Evolutionary conservation across 768 basidiomycete genomes (phyloP).

Genomic region (Termitomyces sp.): DNA sequence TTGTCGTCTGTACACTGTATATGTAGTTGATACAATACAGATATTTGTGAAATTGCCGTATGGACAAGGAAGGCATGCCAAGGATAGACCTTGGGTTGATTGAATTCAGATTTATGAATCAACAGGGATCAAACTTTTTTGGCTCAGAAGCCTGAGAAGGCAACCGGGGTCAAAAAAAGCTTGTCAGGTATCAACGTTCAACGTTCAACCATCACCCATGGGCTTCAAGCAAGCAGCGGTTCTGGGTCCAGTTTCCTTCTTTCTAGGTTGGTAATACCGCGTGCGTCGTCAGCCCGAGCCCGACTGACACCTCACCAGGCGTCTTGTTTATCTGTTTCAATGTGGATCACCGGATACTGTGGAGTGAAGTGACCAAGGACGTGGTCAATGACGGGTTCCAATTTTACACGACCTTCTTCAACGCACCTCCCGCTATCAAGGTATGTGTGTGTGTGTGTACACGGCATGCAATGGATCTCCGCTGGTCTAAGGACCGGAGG

Average conservation of each 20-base stretch:
- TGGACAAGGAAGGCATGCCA: not conserved
- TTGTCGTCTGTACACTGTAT: constrained; percentile 3
- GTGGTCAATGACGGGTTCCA: constrained; percentile 74
- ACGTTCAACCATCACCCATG: constrained; percentile 51
- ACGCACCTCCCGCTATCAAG: constrained; percentile 92
- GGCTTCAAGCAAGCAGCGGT: constrained; percentile 90
- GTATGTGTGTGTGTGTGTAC: constrained; percentile 37
- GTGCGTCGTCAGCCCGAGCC: not conserved
- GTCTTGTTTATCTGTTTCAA: constrained; percentile 83
- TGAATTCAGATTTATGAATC: not conserved
- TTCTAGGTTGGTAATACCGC: constrained; percentile 60
- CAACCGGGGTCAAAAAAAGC: not conserved
- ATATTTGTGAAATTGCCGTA: not conserved
- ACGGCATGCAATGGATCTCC: not conserved
- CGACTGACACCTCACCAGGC: constrained; percentile 37
- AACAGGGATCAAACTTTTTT: constrained; percentile 1
- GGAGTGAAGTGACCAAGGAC: constrained; percentile 60
- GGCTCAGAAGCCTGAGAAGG: too few species aligned
- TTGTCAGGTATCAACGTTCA: not conserved
- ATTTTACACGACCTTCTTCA: constrained; percentile 92
- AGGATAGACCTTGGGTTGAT: not conserved
- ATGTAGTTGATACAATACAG: constrained; percentile 4
- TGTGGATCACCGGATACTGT: constrained; percentile 85
- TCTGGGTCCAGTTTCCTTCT: constrained; percentile 83
- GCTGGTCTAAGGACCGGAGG: not conserved